Percentiles rank a stretch among this genome's conserved stretches.
These are phyloP conservation scores for Nicotiana tomentosiformis DNA, from an alignment of 257 asterid genomes.

Conservation along the genomic window DNA sequence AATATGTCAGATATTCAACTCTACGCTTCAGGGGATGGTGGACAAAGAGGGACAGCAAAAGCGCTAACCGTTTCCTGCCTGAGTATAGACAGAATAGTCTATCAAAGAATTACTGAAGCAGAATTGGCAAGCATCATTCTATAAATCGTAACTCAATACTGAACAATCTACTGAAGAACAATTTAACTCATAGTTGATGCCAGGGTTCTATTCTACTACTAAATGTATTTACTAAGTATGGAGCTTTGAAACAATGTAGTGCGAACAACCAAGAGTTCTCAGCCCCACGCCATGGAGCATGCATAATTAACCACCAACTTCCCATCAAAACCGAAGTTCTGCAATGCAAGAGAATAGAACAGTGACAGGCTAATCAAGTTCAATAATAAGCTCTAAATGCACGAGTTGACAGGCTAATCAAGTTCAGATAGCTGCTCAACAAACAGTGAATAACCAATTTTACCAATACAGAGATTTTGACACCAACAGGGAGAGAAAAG, in stretches of 20 bases:
- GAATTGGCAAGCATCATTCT: not conserved
- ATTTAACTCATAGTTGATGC: not conserved
- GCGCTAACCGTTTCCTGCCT: not conserved
- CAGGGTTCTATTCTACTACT: not conserved
- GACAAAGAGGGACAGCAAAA: not conserved
- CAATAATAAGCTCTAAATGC: not conserved
- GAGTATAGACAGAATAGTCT: not conserved
- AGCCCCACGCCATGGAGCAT: conserved; percentile 99
- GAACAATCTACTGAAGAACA: not conserved
- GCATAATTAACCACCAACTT: conserved; percentile 92
- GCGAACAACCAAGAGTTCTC: conserved; percentile 11
- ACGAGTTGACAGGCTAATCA: not conserved
- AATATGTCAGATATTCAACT: not conserved
- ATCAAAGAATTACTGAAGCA: not conserved
- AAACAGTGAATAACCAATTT: not conserved
- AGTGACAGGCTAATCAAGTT: not conserved
- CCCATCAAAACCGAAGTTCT: conserved; percentile 93
- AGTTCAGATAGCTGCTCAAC: not conserved
- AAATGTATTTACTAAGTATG: not conserved
- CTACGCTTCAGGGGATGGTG: not conserved
- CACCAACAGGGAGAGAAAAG: not conserved
- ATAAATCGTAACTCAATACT: not conserved
- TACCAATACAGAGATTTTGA: not conserved
- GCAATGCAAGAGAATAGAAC: conserved; percentile 19
- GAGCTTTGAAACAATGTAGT: not conserved